Percentiles rank a stretch among this genome's conserved stretches.
These are phyloP conservation scores for Solanum habrochaites DNA, from an alignment of 257 asterid genomes.

Conservation along the genomic window DNA sequence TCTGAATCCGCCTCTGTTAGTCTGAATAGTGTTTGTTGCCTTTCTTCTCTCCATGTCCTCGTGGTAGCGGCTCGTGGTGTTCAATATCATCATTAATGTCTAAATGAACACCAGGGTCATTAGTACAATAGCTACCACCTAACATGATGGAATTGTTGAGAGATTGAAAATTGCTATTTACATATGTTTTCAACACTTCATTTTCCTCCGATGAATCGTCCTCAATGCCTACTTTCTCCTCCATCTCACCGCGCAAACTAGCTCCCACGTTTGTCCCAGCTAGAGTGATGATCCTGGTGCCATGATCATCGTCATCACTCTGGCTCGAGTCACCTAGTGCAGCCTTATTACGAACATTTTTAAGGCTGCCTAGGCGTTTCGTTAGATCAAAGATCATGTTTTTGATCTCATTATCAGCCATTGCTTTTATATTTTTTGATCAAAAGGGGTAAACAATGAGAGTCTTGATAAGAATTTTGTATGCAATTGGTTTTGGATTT, in stretches of 20 bases:
- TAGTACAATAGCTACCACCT: constrained; percentile 53
- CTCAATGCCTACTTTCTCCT: constrained; percentile 16
- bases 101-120: constrained; percentile 93
- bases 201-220: constrained; percentile 8
- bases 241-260: constrained; percentile 59
- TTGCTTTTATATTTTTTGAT: neutral
- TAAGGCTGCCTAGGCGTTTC: constrained; percentile 30
- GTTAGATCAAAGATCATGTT: constrained; percentile 52
- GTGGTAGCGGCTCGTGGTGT: neutral
- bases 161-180: constrained; percentile 83
- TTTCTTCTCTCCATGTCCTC: constrained; percentile 22
- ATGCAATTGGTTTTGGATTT: constrained; percentile 6
- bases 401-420: constrained; percentile 37
- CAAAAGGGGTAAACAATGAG: neutral
- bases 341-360: constrained; percentile 17
- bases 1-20: neutral
- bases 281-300: constrained; percentile 57
- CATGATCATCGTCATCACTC: constrained; percentile 28
- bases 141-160: constrained; percentile 85
- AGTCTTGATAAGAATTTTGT: neutral
- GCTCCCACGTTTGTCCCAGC: constrained; percentile 86
- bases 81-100: constrained; percentile 45
- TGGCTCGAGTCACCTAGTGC: constrained; percentile 12
- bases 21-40: neutral
- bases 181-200: constrained; percentile 43